phyloP scores from a whole-genome alignment of 176 grass and related monocot genomes.

The Themeda triandra region DNA sequence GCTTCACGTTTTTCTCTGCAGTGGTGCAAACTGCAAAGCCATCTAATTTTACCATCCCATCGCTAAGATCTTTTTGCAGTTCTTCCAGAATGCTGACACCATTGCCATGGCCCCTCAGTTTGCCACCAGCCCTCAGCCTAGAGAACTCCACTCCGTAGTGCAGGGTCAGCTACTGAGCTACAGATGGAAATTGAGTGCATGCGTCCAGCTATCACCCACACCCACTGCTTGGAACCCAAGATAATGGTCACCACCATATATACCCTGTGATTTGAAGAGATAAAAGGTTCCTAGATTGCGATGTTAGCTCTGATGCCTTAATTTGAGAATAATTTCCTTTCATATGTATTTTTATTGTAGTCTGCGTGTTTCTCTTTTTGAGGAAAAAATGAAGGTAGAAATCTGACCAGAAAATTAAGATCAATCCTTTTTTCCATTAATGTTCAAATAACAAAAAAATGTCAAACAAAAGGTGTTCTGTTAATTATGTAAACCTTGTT shows the following conservation, averaged over 20 bases:
- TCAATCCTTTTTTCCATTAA: not conserved
- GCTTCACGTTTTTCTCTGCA: not conserved
- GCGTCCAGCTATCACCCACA: conserved; percentile 11
- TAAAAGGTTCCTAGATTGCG: not conserved
- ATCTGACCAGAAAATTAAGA: not conserved
- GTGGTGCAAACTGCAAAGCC: not conserved
- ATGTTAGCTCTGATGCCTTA: conserved; percentile 9
- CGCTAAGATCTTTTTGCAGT: not conserved
- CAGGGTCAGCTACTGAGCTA: not conserved
- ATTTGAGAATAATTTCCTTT: not conserved
- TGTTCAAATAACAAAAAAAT: not conserved
- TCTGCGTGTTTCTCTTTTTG: not conserved
- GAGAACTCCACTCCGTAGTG: not conserved
- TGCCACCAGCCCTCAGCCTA: not conserved
- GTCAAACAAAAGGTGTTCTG: not conserved
- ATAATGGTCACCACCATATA: conserved; percentile 18
- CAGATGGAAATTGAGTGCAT: not conserved
- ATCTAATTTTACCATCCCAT: not conserved
- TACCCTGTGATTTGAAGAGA: conserved; percentile 21
- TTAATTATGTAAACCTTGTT: not conserved
- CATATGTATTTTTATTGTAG: not conserved
- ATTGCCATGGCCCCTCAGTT: not conserved
- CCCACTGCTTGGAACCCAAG: not conserved
- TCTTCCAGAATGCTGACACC: not conserved
- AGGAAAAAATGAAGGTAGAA: not conserved